These are phyloP conservation scores for Fusarium begoniae DNA, from an alignment of 2,329 filamentous ascomycete genomes.

Conservation along the genomic window DNA sequence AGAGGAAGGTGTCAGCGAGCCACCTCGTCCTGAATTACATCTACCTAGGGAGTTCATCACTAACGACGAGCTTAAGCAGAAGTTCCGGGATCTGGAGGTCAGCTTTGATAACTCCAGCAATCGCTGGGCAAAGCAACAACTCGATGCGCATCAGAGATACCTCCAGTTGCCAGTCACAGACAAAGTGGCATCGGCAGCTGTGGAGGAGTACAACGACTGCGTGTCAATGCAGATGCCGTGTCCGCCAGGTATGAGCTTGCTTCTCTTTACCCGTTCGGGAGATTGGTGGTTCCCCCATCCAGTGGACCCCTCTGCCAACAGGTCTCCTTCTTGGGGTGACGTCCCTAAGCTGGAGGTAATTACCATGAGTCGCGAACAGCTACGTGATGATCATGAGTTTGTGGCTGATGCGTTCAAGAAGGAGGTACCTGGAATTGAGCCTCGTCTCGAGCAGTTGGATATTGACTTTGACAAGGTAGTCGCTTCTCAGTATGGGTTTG, in stretches of 20 bases:
- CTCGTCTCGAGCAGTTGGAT: not conserved
- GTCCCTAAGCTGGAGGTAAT: not conserved
- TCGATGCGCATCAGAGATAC: not conserved
- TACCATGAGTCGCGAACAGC: not conserved
- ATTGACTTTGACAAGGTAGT: not conserved
- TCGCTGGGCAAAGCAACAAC: not conserved
- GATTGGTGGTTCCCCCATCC: not conserved
- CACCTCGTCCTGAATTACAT: fast-evolving
- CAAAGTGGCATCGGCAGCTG: not conserved
- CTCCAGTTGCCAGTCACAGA: not conserved
- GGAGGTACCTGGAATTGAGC: not conserved
- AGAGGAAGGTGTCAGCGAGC: not conserved
- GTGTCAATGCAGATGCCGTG: not conserved
- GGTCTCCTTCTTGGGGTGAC: too few species aligned
- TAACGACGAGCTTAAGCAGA: not conserved
- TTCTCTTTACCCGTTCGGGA: not conserved
- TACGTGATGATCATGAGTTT: not conserved
- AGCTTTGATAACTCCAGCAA: too few species aligned
- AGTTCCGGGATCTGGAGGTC: not conserved
- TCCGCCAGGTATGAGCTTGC: not conserved
- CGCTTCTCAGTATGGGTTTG: not conserved
- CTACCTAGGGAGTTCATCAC: too few species aligned
- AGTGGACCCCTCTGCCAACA: not conserved
- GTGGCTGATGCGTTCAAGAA: not conserved
- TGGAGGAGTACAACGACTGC: not conserved